A percentile compares a stretch with the other conserved stretches of the same genome.
Evolutionary conservation across 371 early-diverging fungal genomes (phyloP).

Genomic region (Syncephalis plumigaleata): DNA sequence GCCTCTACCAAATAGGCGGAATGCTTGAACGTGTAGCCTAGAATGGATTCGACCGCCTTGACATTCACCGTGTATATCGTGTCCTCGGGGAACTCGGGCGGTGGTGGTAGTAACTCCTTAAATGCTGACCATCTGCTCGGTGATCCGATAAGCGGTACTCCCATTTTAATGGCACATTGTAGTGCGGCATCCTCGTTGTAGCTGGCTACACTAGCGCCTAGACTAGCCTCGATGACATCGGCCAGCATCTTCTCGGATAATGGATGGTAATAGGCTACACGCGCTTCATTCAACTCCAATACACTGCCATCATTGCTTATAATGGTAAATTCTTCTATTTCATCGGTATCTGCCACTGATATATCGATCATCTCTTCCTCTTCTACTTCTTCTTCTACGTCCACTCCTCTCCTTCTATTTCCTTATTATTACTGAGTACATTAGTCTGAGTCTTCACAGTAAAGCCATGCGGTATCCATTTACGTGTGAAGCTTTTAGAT

Average conservation of each 20-base stretch:
- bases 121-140: constrained; percentile 31
- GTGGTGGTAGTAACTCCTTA: not conserved
- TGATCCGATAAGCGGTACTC: constrained; percentile 31
- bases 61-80: not conserved
- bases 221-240: constrained; percentile 74
- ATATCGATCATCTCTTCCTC: too few relatives aligned
- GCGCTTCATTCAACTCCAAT: constrained; percentile 1
- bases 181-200: constrained; percentile 45
- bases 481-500: constrained; percentile 38
- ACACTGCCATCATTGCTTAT: too few relatives aligned
- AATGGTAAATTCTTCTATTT: too few relatives aligned
- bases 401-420: too few relatives aligned
- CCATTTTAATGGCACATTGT: constrained; percentile 27
- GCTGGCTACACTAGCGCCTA: constrained; percentile 60
- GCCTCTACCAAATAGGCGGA: constrained; percentile 54
- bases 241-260: constrained; percentile 73
- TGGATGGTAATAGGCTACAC: constrained; percentile 13
- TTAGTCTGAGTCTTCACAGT: constrained; percentile 5
- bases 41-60: constrained; percentile 19
- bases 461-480: constrained; percentile 39
- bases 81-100: not conserved
- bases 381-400: too few relatives aligned
- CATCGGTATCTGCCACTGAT: too few relatives aligned
- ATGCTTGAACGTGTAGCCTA: constrained; percentile 57
- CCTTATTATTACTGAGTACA: too few relatives aligned